phyloP scores from a whole-genome alignment of 2,329 filamentous ascomycete genomes.

The Claviceps digitariae region DNA sequence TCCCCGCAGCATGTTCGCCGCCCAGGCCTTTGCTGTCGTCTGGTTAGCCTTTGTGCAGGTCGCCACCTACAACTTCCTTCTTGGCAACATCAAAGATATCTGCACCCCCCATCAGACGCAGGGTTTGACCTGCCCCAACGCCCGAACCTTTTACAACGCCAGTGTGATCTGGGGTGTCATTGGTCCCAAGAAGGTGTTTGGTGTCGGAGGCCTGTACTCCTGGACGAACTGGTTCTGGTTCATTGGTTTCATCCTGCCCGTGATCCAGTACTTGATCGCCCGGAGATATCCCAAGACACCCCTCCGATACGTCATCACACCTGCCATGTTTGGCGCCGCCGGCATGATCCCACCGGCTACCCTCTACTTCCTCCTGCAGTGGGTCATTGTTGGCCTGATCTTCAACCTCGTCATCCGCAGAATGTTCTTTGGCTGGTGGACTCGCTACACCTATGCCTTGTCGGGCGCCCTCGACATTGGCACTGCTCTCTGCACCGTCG shows the following conservation, averaged over 20 bases:
- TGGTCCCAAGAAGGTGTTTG: conserved; percentile 24
- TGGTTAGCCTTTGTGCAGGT: conserved; percentile 26
- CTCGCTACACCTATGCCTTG: conserved; percentile 43
- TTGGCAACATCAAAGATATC: conserved; percentile 36
- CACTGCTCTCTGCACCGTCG: conserved; percentile 41
- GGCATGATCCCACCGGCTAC: conserved; percentile 40
- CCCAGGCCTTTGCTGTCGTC: conserved; percentile 27
- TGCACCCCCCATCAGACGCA: conserved; percentile 34
- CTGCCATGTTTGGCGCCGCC: conserved; percentile 37
- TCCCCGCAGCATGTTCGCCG: conserved; percentile 33
- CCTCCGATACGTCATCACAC: conserved; percentile 36
- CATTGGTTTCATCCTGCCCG: conserved; percentile 33
- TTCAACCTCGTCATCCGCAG: conserved; percentile 41
- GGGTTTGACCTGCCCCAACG: conserved; percentile 42
- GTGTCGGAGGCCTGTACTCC: conserved; percentile 28
- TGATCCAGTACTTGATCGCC: conserved; percentile 34
- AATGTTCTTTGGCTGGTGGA: conserved; percentile 42
- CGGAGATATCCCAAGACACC: conserved; percentile 31
- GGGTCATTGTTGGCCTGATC: conserved; percentile 39
- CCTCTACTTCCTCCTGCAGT: conserved; percentile 39
- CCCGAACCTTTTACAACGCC: conserved; percentile 45
- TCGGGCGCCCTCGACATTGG: conserved; percentile 46
- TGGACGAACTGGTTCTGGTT: conserved; percentile 42
- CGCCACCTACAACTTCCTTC: conserved; percentile 25
- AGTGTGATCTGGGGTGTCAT: conserved; percentile 50